phyloP scores from a whole-genome alignment of 495 filamentous ascomycete species.

The Lepidopterella palustris region DNA sequence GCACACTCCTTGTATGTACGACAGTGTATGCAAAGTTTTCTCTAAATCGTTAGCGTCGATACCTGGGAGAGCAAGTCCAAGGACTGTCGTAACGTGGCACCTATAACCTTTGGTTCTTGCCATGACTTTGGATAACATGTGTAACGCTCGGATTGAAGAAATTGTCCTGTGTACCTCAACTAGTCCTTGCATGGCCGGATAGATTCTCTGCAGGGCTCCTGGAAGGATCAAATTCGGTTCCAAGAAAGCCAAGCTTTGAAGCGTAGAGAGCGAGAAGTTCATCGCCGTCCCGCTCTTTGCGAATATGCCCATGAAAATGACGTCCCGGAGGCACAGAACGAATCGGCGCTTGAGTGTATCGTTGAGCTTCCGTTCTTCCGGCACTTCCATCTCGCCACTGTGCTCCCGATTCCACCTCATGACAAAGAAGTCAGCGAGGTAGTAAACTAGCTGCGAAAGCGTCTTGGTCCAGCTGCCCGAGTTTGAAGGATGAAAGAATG shows the following conservation, averaged over 20 bases:
- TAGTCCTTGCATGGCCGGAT: slow-evolving; percentile 89
- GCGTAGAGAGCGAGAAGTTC: slow-evolving; percentile 79
- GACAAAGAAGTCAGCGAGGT: slow-evolving; percentile 91
- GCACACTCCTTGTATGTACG: slow-evolving; percentile 88
- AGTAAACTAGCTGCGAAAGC: slow-evolving; percentile 83
- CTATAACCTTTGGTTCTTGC: slow-evolving; percentile 84
- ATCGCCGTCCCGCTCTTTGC: slow-evolving; percentile 87
- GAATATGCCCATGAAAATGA: slow-evolving; percentile 97
- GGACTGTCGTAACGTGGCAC: slow-evolving; percentile 86
- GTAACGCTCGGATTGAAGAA: slow-evolving; percentile 83
- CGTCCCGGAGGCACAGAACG: slow-evolving; percentile 82
- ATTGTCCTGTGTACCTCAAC: slow-evolving; percentile 97
- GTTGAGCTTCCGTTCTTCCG: slow-evolving; percentile 69
- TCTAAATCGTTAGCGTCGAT: slow-evolving; percentile 98
- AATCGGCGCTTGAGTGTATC: slow-evolving; percentile 78
- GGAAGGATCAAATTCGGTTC: slow-evolving; percentile 91
- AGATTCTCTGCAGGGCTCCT: slow-evolving; percentile 90
- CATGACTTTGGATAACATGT: slow-evolving; percentile 84
- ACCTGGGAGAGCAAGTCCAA: slow-evolving; percentile 87
- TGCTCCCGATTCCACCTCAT: slow-evolving; percentile 96
- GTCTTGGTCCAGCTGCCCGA: slow-evolving; percentile 88
- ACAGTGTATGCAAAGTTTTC: slow-evolving; percentile 88
- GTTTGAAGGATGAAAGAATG: slow-evolving; percentile 98
- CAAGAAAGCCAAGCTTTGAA: slow-evolving; percentile 83
- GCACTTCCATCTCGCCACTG: slow-evolving; percentile 82